A percentile compares a stretch with the other conserved stretches of the same genome.
These are phyloP conservation scores for Dictyostelium purpureum DNA, from an alignment of 78 protist species.

Conservation along the genomic window DNA sequence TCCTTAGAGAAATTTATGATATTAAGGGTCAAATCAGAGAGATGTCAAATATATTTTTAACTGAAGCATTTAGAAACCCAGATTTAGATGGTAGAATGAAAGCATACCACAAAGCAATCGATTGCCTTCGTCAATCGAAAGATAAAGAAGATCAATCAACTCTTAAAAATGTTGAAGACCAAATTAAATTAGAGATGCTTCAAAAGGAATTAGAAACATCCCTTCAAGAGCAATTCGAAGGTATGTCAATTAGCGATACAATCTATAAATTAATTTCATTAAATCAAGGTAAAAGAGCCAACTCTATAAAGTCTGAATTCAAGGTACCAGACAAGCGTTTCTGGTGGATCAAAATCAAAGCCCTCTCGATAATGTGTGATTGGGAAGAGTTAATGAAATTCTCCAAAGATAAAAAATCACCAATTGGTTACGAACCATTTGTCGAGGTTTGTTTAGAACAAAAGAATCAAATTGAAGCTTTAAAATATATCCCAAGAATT, in stretches of 20 bases:
- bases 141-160: slow-evolving; percentile 49
- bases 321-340: slow-evolving; percentile 73
- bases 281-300: slow-evolving; percentile 20
- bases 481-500: slow-evolving; percentile 71
- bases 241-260: slow-evolving; percentile 54
- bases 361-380: slow-evolving; percentile 32
- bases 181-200: slow-evolving; percentile 48
- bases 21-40: slow-evolving; percentile 15
- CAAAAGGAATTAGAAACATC: slow-evolving; percentile 78
- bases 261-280: slow-evolving; percentile 38
- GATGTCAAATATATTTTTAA: slow-evolving; percentile 4
- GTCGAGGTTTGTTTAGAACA: slow-evolving; percentile 74
- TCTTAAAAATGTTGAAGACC: slow-evolving; percentile 63
- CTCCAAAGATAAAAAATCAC: slow-evolving; percentile 78
- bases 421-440: slow-evolving; percentile 85
- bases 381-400: slow-evolving; percentile 56
- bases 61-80: slow-evolving; percentile 2
- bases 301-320: slow-evolving; percentile 29
- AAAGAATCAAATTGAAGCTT: slow-evolving; percentile 44
- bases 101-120: neutral
- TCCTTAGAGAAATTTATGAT: slow-evolving; percentile 21
- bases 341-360: slow-evolving; percentile 84
- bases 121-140: neutral
- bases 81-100: slow-evolving; percentile 23
- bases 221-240: neutral